Percentiles rank a stretch among this genome's conserved stretches.
Evolutionary conservation across 441 rosid genomes (phyloP).

Genomic region (Euphorbia celastroides): DNA sequence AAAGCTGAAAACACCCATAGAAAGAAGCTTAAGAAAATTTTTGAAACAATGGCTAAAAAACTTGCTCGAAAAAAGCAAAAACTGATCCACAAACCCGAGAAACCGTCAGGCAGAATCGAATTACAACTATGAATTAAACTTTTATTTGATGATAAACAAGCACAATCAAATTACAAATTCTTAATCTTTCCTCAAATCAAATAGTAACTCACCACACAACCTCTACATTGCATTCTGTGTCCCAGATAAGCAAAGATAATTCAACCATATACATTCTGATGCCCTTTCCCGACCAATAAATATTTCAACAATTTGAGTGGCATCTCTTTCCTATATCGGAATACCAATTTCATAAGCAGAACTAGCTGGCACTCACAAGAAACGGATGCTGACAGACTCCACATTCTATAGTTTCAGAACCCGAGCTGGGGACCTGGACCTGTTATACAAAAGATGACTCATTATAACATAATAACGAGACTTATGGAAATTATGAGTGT

Average conservation of each 20-base stretch:
- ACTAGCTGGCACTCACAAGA: conserved; percentile 84
- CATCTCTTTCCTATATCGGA: neutral
- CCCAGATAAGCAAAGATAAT: conserved; percentile 3
- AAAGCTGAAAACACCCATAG: too few species aligned
- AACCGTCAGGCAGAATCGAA: too few species aligned
- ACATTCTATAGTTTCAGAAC: conserved; percentile 96
- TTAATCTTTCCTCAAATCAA: neutral
- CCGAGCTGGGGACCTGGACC: conserved; percentile 98
- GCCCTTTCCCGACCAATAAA: neutral
- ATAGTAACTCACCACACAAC: neutral
- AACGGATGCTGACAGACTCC: conserved; percentile 98
- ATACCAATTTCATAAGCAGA: neutral
- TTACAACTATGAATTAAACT: conserved; percentile 3
- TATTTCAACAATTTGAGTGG: neutral
- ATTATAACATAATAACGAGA: neutral
- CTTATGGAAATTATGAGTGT: neutral
- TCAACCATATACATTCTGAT: conserved; percentile 5
- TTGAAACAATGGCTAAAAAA: too few species aligned
- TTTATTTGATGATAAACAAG: conserved; percentile 7
- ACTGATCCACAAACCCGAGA: too few species aligned
- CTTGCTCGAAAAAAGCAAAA: too few species aligned
- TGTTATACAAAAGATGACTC: conserved; percentile 24
- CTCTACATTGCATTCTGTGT: conserved; percentile 1
- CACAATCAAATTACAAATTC: conserved; percentile 11
- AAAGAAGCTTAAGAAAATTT: too few species aligned